A percentile compares a stretch with the other conserved stretches of the same genome.
phyloP scores from a whole-genome alignment of 2,329 filamentous ascomycete genomes.

The Fusarium verticillioides region DNA sequence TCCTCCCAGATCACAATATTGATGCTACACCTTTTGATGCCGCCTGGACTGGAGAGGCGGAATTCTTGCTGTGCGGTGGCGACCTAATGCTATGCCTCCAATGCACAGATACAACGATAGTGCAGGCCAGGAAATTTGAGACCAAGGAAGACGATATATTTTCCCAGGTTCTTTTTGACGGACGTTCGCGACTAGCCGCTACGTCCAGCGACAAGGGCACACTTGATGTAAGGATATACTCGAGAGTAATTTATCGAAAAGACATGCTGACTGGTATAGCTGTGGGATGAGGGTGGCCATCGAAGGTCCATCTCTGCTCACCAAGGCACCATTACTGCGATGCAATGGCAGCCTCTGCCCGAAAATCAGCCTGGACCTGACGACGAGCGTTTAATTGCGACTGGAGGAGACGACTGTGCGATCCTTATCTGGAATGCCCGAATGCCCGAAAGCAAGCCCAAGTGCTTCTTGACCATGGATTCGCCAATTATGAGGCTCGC shows the following conservation, averaged over 20 bases:
- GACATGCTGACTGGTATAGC: slow-evolving; percentile 49
- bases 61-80: slow-evolving; percentile 70
- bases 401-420: slow-evolving; percentile 70
- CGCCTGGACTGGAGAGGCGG: slow-evolving; percentile 67
- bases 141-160: slow-evolving; percentile 65
- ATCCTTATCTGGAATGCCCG: slow-evolving; percentile 72
- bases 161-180: slow-evolving; percentile 67
- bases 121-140: slow-evolving; percentile 60
- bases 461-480: slow-evolving; percentile 70
- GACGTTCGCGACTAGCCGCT: slow-evolving; percentile 63
- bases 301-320: slow-evolving; percentile 68
- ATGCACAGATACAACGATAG: slow-evolving; percentile 60
- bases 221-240: slow-evolving; percentile 64
- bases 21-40: slow-evolving; percentile 65
- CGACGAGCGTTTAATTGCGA: slow-evolving; percentile 68
- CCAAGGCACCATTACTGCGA: slow-evolving; percentile 65
- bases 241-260: background rate
- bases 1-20: slow-evolving; percentile 62
- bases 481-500: slow-evolving; percentile 67
- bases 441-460: slow-evolving; percentile 64
- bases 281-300: slow-evolving; percentile 66
- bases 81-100: slow-evolving; percentile 62
- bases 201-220: slow-evolving; percentile 69
- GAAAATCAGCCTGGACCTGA: slow-evolving; percentile 50
- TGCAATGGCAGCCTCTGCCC: slow-evolving; percentile 69